Evolutionary conservation across 257 asterid genomes (phyloP), one percentile per base, ranked within the genome.

Genomic region (Salvia miltiorrhiza): DNA sequence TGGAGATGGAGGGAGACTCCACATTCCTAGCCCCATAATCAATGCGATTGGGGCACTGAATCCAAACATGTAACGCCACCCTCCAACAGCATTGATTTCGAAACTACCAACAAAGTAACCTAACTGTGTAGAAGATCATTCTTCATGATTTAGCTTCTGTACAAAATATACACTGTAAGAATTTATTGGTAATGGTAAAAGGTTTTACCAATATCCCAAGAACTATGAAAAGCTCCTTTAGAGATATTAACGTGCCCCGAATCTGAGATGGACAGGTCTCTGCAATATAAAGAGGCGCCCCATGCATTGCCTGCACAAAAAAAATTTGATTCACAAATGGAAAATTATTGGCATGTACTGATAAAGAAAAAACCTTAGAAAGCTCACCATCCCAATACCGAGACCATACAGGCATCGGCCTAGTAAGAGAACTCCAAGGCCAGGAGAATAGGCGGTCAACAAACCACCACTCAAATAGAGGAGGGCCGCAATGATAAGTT

Each of bases 11-110:
- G 99, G 99, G 69, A 93, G 97, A 78, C 83, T 84, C 92, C 78
- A 85, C 88, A 93, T 87, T 60, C 99, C 99, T 68, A 93, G 71
- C 43, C 96, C 96, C 97, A 93, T 93, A 39, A 84, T 20, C 41
- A 90, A 75, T 57, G 97, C 96, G 78, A 93, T 63, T 4, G 96
- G 99, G 67, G 87, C 94, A 78, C 99, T 88, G 69, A 73, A 69
- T 24, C 97, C 99, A 44, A 78, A 90, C 99, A 93, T 93, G 81
- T 83, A 84, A 64, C 97, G 97, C 99, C 99, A 93, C 65, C 99
- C 99, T 79, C 97, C 97, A 68, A 93, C 78, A 63, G 80, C 80
- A 76, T 84, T 71, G 74, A 93, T 93, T 77, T 87, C 76, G 58
- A 77, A 80, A 80, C 89, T 90, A 63, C 99, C 97, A 55, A 86